These are phyloP conservation scores for Coniochaeta sp. DNA, from an alignment of 2,329 filamentous ascomycete genomes.

Conservation along the genomic window DNA sequence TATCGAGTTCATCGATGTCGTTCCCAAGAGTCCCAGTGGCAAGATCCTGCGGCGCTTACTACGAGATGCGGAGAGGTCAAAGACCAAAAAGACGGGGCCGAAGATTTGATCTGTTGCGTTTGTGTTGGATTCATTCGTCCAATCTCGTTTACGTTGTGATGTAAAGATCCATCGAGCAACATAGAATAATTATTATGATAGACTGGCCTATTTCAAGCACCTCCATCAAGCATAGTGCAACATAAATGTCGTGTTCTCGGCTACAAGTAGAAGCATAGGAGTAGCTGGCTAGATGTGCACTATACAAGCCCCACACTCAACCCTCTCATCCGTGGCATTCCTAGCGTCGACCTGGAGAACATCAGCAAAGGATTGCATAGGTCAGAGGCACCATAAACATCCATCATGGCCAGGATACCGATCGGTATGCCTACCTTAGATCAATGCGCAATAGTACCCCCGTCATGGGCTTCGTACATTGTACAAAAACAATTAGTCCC, in stretches of 20 bases:
- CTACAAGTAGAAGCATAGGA: not conserved
- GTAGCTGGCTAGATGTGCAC: not conserved
- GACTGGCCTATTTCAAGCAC: not conserved
- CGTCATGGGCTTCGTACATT: too few species aligned
- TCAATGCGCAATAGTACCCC: too few species aligned
- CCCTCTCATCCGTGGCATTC: too few species aligned
- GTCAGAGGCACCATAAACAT: too few species aligned
- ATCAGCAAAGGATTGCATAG: too few species aligned
- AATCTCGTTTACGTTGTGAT: not conserved
- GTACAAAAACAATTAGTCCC: too few species aligned
- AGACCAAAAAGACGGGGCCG: conserved; percentile 28
- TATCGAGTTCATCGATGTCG: conserved; percentile 46
- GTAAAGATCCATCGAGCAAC: not conserved
- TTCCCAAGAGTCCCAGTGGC: conserved; percentile 58
- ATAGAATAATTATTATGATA: not conserved
- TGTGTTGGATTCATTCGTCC: not conserved
- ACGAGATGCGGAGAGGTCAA: conserved; percentile 60
- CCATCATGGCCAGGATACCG: too few species aligned
- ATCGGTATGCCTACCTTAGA: too few species aligned
- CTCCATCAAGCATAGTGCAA: not conserved
- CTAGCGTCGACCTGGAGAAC: too few species aligned
- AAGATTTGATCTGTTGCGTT: conserved; percentile 42
- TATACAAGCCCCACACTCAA: too few species aligned
- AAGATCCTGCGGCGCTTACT: conserved; percentile 58
- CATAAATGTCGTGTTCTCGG: not conserved